Evolutionary conservation across 257 asterid genomes (phyloP).

Genomic region (Penstemon eatonii): DNA sequence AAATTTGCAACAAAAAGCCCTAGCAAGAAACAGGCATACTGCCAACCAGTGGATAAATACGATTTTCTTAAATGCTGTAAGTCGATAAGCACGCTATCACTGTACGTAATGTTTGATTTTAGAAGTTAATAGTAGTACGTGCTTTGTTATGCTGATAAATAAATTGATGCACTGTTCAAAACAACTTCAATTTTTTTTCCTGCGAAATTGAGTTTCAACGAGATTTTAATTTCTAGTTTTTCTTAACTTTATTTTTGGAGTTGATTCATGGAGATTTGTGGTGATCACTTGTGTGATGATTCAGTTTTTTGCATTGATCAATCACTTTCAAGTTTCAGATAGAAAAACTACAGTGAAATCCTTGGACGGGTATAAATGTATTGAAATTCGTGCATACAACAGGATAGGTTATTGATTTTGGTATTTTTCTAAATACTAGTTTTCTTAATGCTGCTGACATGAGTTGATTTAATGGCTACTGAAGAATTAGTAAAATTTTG

Average conservation of each 20-base stretch:
- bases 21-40: constrained; percentile 23
- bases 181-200: not conserved
- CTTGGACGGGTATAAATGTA: not conserved
- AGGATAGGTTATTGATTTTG: constrained; percentile 14
- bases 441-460: not conserved
- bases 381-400: not conserved
- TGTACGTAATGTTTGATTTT: not conserved
- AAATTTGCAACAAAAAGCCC: constrained; percentile 39
- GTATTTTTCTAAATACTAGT: not conserved
- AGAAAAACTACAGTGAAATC: not conserved
- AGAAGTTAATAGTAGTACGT: constrained; percentile 8
- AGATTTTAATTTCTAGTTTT: too few species aligned
- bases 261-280: too few species aligned
- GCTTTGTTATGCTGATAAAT: constrained; percentile 4
- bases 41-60: constrained; percentile 49
- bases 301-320: not conserved
- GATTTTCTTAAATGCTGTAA: constrained; percentile 52
- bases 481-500: not conserved
- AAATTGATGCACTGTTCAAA: not conserved
- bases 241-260: too few species aligned
- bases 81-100: constrained; percentile 30
- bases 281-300: not conserved
- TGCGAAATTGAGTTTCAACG: not conserved
- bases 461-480: not conserved
- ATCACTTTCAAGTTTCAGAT: not conserved